Conservation (phyloP, 2,329 filamentous ascomycete genomes). For the Fusarium miscanthi region DNA sequence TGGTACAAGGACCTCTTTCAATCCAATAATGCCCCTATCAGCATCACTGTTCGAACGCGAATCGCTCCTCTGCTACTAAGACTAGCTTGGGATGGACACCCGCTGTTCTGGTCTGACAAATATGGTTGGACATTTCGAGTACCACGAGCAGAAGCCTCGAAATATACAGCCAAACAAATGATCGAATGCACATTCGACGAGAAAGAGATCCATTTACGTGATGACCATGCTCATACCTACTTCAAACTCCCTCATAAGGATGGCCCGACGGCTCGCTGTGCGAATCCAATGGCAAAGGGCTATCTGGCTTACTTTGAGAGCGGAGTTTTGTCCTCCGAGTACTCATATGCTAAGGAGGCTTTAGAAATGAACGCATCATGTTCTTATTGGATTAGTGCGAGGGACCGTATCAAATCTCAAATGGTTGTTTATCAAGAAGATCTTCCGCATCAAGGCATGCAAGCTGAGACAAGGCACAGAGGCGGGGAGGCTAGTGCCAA, state of each 20-base stretch:
- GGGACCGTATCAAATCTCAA: conserved; percentile 93
- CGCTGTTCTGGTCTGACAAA: conserved; percentile 91
- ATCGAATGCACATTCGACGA: conserved; percentile 84
- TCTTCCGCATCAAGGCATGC: conserved; percentile 30
- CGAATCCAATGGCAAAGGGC: conserved; percentile 88
- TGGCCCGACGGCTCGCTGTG: conserved; percentile 85
- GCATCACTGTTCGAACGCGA: conserved; percentile 85
- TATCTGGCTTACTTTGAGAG: conserved; percentile 93
- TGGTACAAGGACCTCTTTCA: conserved; percentile 95
- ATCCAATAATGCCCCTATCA: conserved; percentile 75
- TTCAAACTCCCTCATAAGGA: conserved; percentile 98
- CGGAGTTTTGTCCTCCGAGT: conserved; percentile 87
- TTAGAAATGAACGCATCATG: conserved; percentile 99
- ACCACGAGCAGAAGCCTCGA: conserved; percentile 66
- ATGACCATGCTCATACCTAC: conserved; percentile 75
- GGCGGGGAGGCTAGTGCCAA: conserved; percentile 35
- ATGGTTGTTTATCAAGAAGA: conserved; percentile 90
- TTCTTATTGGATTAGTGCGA: conserved; percentile 98
- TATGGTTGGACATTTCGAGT: conserved; percentile 95
- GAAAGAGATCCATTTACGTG: conserved; percentile 69
- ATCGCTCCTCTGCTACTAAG: conserved; percentile 87
- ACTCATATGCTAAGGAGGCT: conserved; percentile 89
- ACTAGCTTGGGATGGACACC: conserved; percentile 88
- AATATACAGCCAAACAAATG: conserved; percentile 79
- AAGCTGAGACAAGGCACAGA: conserved; percentile 7